Percentiles rank a stretch among this genome's conserved stretches.
Evolutionary conservation across 2,329 filamentous ascomycete species (phyloP).

Genomic region (Tolypocladium inflatum): DNA sequence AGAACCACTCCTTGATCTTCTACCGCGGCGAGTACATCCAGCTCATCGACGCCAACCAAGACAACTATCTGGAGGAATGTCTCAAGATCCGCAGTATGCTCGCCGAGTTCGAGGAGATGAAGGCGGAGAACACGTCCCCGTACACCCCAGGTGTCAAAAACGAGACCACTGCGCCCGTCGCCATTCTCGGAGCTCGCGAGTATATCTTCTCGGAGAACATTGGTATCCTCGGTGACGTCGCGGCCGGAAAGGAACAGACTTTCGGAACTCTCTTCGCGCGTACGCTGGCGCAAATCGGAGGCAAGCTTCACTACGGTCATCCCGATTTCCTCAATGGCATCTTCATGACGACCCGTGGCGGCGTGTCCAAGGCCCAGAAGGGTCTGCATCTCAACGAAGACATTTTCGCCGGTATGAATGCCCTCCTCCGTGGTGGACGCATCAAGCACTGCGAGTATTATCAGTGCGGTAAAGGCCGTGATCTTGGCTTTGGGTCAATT

Average conservation of each 20-base stretch:
- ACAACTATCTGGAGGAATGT: constrained; percentile 98
- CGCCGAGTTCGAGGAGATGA: constrained; percentile 98
- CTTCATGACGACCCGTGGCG: constrained; percentile 97
- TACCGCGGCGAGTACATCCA: constrained; percentile 99
- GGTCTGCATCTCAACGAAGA: constrained; percentile 99
- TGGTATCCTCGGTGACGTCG: constrained; percentile 95
- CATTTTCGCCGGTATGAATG: constrained; percentile 99
- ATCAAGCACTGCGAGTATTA: constrained; percentile 99
- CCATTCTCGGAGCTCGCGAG: constrained; percentile 95
- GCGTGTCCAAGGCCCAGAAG: constrained; percentile 98
- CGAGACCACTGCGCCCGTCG: constrained; percentile 65
- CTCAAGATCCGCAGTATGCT: constrained; percentile 96
- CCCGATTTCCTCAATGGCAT: constrained; percentile 99
- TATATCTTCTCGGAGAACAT: constrained; percentile 99
- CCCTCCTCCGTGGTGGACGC: constrained; percentile 84
- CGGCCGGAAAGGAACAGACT: constrained; percentile 98
- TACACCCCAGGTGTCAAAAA: constrained; percentile 90
- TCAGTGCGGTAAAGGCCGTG: constrained; percentile 99
- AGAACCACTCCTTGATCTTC: constrained; percentile 97
- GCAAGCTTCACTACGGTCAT: constrained; percentile 97
- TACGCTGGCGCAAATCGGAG: constrained; percentile 93
- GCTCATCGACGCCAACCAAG: constrained; percentile 97
- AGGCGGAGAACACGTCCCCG: constrained; percentile 87
- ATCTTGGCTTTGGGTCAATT: constrained; percentile 98
- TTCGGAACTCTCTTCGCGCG: constrained; percentile 98